Conservation (phyloP, 2,329 filamentous ascomycete genomes). For the Mycocentrospora acerina region DNA sequence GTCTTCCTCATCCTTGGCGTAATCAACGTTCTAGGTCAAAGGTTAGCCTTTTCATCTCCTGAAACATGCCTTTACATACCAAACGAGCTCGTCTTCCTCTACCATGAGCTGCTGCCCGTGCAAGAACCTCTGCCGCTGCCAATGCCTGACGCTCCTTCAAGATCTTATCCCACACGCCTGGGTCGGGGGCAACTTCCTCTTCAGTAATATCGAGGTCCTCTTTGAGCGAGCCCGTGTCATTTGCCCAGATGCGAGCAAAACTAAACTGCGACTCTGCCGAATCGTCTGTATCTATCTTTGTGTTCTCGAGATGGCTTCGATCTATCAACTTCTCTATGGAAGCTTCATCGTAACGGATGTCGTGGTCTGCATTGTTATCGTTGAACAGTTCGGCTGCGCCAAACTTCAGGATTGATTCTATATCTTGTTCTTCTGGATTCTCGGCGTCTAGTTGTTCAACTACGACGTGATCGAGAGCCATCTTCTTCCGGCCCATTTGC, state of each 20-base stretch:
- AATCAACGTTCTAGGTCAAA: constrained; percentile 53
- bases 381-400: constrained; percentile 86
- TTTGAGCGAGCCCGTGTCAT: constrained; percentile 69
- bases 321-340: constrained; percentile 92
- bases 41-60: background rate
- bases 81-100: constrained; percentile 75
- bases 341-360: constrained; percentile 78
- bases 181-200: constrained; percentile 59
- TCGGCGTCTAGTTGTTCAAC: constrained; percentile 89
- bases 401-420: constrained; percentile 85
- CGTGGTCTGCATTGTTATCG: constrained; percentile 66
- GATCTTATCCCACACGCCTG: constrained; percentile 86
- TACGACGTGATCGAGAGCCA: constrained; percentile 90
- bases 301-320: constrained; percentile 76
- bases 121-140: constrained; percentile 68
- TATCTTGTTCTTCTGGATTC: constrained; percentile 74
- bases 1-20: constrained; percentile 42
- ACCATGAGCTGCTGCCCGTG: constrained; percentile 74
- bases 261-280: constrained; percentile 80
- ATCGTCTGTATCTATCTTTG: constrained; percentile 62
- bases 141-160: constrained; percentile 78
- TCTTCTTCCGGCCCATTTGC: constrained; percentile 92
- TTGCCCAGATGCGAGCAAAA: constrained; percentile 89
- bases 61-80: constrained; percentile 45
- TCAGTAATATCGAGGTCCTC: constrained; percentile 61